These are phyloP conservation scores for Albophoma yamanashiensis DNA, from an alignment of 2,329 filamentous ascomycete species.

Conservation along the genomic window DNA sequence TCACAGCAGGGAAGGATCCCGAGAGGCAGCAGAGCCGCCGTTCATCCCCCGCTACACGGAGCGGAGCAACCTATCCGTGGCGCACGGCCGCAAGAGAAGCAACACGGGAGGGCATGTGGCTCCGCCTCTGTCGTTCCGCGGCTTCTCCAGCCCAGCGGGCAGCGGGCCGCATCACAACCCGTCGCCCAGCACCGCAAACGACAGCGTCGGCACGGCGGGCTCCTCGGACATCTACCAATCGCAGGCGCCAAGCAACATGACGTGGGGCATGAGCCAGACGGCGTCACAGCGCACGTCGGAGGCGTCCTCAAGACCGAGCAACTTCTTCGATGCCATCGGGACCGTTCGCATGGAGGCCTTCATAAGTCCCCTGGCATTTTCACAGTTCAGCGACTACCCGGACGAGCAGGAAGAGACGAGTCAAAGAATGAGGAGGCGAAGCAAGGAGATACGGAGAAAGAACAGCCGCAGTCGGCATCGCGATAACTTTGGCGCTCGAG, in stretches of 20 bases:
- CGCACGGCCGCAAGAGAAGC: constrained; percentile 77
- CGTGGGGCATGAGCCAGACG: constrained; percentile 33
- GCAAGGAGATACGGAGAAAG: constrained; percentile 42
- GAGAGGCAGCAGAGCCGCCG: constrained; percentile 60
- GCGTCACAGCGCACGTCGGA: constrained; percentile 44
- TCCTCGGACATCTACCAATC: constrained; percentile 53
- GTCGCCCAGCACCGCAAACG: constrained; percentile 46
- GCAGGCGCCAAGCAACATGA: constrained; percentile 32
- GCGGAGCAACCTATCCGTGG: constrained; percentile 31
- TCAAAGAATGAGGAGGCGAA: constrained; percentile 37
- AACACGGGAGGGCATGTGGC: constrained; percentile 71
- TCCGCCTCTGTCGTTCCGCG: constrained; percentile 64
- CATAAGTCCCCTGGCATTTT: constrained; percentile 53
- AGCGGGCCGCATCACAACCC: constrained; percentile 32
- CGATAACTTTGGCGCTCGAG: constrained; percentile 37
- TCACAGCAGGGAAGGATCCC: constrained; percentile 36
- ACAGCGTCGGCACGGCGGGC: constrained; percentile 45
- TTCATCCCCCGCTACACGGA: constrained; percentile 60
- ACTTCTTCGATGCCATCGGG: constrained; percentile 80
- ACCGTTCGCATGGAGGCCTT: constrained; percentile 97
- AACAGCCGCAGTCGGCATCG: constrained; percentile 43
- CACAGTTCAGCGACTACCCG: constrained; percentile 33
- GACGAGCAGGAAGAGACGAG: constrained; percentile 40
- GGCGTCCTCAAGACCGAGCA: constrained; percentile 39
- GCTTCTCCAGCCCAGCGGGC: constrained; percentile 53